These are phyloP conservation scores for Strigomonas galati DNA, from an alignment of 208 protist species.

Conservation along the genomic window DNA sequence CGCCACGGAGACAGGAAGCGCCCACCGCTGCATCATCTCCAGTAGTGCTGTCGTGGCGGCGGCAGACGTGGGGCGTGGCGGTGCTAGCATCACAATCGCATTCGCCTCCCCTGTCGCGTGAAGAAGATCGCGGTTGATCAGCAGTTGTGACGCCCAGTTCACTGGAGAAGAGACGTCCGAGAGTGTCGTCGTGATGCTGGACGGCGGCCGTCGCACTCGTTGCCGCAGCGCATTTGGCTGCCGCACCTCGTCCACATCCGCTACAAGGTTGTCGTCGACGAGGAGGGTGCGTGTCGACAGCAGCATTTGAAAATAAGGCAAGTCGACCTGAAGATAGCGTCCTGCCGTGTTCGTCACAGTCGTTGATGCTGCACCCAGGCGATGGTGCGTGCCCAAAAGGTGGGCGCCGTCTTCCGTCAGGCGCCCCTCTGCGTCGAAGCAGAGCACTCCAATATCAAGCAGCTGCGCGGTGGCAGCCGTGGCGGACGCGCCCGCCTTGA, in stretches of 20 bases:
- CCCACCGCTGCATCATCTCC: conserved; percentile 22
- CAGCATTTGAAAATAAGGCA: conserved; percentile 54
- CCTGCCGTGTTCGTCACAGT: conserved; percentile 18
- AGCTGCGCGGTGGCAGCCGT: conserved; percentile 18
- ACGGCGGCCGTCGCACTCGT: no score
- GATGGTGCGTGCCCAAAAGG: conserved; percentile 16
- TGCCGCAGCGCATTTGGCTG: conserved; percentile 4
- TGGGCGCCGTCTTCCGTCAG: conserved; percentile 62
- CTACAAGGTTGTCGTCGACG: conserved; percentile 27
- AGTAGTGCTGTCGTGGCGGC: neutral
- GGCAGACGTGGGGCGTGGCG: neutral
- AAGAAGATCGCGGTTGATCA: no score
- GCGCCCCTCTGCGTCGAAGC: conserved; percentile 35
- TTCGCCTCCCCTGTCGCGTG: no score
- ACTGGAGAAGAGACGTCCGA: no score
- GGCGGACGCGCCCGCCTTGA: neutral
- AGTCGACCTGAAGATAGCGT: conserved; percentile 42
- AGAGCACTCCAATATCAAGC: conserved; percentile 44
- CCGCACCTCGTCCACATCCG: conserved; percentile 17
- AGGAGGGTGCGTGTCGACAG: conserved; percentile 41
- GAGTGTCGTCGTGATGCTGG: no score
- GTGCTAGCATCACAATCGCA: no score
- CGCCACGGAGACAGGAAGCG: neutral
- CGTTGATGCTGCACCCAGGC: no score
- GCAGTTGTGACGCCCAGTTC: no score